phyloP scores from a whole-genome alignment of 176 grass and related monocot genomes.

The Carex pumila region DNA sequence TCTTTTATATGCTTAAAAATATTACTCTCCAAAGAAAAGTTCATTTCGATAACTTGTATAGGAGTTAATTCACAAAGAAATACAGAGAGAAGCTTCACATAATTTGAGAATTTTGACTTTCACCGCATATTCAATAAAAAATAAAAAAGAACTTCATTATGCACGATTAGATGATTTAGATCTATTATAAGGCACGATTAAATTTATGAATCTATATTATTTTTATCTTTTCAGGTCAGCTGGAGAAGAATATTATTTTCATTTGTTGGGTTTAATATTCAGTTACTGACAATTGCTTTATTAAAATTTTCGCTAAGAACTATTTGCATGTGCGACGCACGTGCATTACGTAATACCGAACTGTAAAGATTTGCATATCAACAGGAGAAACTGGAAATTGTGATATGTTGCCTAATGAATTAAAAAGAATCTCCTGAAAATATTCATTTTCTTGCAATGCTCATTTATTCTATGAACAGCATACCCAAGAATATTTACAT shows the following conservation, averaged over 20 bases:
- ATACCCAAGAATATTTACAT: constrained; percentile 15
- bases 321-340: neutral
- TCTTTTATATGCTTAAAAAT: no score
- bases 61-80: neutral
- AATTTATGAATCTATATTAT: neutral
- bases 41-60: neutral
- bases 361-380: neutral
- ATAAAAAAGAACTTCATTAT: no score
- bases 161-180: no score
- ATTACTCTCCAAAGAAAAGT: no score
- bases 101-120: no score
- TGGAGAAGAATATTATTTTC: neutral
- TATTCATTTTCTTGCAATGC: neutral
- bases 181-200: neutral
- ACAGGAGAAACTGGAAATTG: neutral
- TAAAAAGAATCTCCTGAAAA: neutral
- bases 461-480: constrained; percentile 23
- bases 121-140: no score
- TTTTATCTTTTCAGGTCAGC: neutral
- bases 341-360: neutral
- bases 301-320: neutral
- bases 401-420: neutral
- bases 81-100: neutral
- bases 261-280: neutral
- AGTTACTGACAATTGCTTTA: neutral